Evolutionary conservation across 2,329 filamentous ascomycete species (phyloP).

Genomic region (Colletotrichum lentis): DNA sequence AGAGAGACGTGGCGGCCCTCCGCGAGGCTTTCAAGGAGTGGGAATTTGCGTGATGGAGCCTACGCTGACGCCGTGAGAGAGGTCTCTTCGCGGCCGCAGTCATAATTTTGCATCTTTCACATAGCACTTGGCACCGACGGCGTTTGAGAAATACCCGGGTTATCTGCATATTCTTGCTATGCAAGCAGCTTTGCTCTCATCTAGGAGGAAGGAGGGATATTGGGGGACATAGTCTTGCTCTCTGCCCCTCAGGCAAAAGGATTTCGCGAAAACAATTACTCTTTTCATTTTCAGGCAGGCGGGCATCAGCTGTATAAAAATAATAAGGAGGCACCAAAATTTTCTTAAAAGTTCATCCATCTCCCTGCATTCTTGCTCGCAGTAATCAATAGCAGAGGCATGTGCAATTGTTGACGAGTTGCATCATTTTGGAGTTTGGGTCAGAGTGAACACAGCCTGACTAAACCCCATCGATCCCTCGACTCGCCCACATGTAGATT

Average conservation of each 20-base stretch:
- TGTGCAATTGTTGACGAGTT: neutral
- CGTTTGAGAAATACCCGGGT: conserved; percentile 35
- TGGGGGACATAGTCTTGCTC: neutral
- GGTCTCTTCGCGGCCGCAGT: neutral
- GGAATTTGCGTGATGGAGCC: conserved; percentile 72
- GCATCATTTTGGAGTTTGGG: neutral
- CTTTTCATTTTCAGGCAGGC: neutral
- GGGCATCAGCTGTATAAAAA: neutral
- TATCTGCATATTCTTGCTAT: conserved; percentile 28
- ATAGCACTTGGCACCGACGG: conserved; percentile 30
- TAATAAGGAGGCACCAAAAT: neutral
- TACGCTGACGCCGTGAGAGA: too few relatives aligned
- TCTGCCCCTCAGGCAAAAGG: neutral
- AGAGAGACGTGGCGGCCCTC: conserved; percentile 78
- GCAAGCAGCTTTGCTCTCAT: neutral
- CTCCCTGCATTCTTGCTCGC: neutral
- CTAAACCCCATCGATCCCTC: too few relatives aligned
- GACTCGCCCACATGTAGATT: neutral
- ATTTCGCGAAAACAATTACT: neutral
- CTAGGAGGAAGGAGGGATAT: neutral
- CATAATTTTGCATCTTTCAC: conserved; percentile 16
- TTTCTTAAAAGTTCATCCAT: neutral
- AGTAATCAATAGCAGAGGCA: too few relatives aligned
- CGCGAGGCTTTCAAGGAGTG: conserved; percentile 83
- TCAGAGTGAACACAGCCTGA: neutral